Evolutionary conservation across 768 basidiomycete genomes (phyloP), one percentile per base, ranked within the genome.

Genomic region (Agrocybe praecox): DNA sequence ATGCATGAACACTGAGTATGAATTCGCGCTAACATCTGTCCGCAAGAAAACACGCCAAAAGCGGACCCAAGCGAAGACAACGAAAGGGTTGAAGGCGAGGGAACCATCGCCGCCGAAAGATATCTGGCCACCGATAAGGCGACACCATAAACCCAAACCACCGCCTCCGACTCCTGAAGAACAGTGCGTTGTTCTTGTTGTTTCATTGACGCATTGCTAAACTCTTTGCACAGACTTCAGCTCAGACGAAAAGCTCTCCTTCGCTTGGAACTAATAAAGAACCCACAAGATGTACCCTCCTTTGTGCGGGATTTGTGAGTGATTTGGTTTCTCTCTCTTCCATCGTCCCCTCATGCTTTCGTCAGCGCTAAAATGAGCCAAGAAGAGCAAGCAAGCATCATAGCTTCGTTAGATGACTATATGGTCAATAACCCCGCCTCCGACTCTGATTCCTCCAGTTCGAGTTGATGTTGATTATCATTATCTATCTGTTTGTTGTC

Each of bases 271-370:
- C 77, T 85, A 68, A 82, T 92, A 63, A 76, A 74, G 48, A 70
- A 71, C 32, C 76, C 81, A 6, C 72, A 71, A 11, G 81, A 89
- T 43, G 69, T 88, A 3, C 71, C 82, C 1, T 60, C 63, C 2
- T 91, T 90, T 65, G 89, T 88, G 7, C 76, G 78, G 53, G 74
- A 81, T 29, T 90, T 91, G 89, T 90, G 60, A 71, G 87, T 22
- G 18, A 10, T 52, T 12, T 45, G 29, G 12, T 19, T 21, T n/a
- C 6, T 19, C 42, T 55, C 1, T 29, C 4, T 49, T 23, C 9
- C 18, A 54, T 17, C 43, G 18, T 65, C 56, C 66, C 44, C 23
- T 46, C 19, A n/a, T 46, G 7, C 6, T 21, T 34, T 6, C 9
- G n/a, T 32, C 19, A 49, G 48, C 18, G 15, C 33, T 17, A 18